phyloP scores from a whole-genome alignment of 2,329 filamentous ascomycete species.

The Cladobotryum protrusum region DNA sequence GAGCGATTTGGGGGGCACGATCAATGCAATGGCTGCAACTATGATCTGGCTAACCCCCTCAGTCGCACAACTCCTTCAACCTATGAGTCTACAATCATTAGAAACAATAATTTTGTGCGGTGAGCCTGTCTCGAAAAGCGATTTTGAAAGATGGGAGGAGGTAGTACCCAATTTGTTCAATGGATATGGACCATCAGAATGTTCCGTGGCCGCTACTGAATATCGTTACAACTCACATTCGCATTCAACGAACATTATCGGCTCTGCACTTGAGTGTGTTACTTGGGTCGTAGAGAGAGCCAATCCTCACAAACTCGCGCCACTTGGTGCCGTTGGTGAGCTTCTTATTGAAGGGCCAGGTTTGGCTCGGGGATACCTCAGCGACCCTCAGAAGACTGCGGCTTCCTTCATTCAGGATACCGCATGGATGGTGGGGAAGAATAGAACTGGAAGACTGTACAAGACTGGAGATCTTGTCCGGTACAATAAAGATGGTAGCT shows the following conservation, averaged over 20 bases:
- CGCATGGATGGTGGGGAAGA: slow-evolving; percentile 17
- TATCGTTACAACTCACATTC: too few species aligned
- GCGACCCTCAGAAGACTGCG: slow-evolving; percentile 38
- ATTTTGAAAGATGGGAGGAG: slow-evolving; percentile 9
- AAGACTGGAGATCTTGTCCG: slow-evolving; percentile 44
- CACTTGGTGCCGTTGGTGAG: slow-evolving; percentile 29
- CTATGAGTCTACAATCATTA: slow-evolving; percentile 7
- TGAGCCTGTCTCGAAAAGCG: slow-evolving; percentile 9
- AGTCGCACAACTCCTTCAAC: slow-evolving; percentile 10
- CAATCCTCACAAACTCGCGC: slow-evolving; percentile 17
- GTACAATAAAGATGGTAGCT: slow-evolving; percentile 34
- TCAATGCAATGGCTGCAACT: slow-evolving; percentile 30
- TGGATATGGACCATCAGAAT: slow-evolving; percentile 17
- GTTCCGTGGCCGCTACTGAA: not conserved
- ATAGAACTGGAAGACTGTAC: slow-evolving; percentile 26
- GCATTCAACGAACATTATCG: too few species aligned
- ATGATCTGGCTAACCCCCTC: slow-evolving; percentile 10
- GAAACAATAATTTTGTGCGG: slow-evolving; percentile 12
- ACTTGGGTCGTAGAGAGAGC: not conserved
- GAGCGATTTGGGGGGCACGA: slow-evolving; percentile 37
- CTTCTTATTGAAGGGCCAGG: slow-evolving; percentile 36
- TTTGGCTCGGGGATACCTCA: slow-evolving; percentile 44
- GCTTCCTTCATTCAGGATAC: slow-evolving; percentile 37
- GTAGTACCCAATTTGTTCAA: slow-evolving; percentile 11
- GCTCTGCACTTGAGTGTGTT: too few species aligned